Conservation (phyloP, 805 yeast species). For the Ogataea naganishii region DNA sequence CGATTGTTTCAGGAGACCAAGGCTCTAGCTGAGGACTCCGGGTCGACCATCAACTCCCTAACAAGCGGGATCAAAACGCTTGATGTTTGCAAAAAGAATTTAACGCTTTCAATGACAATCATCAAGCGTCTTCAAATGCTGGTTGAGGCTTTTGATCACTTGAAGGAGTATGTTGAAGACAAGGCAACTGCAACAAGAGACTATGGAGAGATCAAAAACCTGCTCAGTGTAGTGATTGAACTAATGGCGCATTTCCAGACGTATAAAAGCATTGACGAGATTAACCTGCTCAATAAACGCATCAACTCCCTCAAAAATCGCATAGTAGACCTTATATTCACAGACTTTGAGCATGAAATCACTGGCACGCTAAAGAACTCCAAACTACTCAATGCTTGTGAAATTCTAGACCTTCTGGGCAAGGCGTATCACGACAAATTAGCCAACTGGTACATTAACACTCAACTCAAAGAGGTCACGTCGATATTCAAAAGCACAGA, state of each 20-base stretch:
- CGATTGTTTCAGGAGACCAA: conserved; percentile 39
- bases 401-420: conserved; percentile 59
- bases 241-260: conserved; percentile 66
- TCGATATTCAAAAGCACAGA: conserved; percentile 70
- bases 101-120: conserved; percentile 78
- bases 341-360: conserved; percentile 55
- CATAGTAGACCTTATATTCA: conserved; percentile 60
- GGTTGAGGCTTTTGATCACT: conserved; percentile 59
- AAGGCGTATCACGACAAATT: conserved; percentile 48
- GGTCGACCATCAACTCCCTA: conserved; percentile 52
- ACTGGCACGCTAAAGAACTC: conserved; percentile 25
- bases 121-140: conserved; percentile 84
- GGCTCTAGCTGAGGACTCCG: conserved; percentile 44
- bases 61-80: conserved; percentile 70
- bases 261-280: conserved; percentile 76
- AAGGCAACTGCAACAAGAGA: conserved; percentile 16
- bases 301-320: conserved; percentile 51
- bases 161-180: conserved; percentile 36
- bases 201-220: conserved; percentile 47
- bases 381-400: conserved; percentile 55
- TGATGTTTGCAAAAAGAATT: conserved; percentile 77
- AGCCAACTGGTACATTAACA: conserved; percentile 63
- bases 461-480: conserved; percentile 63
- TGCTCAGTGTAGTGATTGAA: conserved; percentile 66
- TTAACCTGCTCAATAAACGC: conserved; percentile 53